phyloP scores from a whole-genome alignment of 345 rosid genomes.

The Brassica incana region DNA sequence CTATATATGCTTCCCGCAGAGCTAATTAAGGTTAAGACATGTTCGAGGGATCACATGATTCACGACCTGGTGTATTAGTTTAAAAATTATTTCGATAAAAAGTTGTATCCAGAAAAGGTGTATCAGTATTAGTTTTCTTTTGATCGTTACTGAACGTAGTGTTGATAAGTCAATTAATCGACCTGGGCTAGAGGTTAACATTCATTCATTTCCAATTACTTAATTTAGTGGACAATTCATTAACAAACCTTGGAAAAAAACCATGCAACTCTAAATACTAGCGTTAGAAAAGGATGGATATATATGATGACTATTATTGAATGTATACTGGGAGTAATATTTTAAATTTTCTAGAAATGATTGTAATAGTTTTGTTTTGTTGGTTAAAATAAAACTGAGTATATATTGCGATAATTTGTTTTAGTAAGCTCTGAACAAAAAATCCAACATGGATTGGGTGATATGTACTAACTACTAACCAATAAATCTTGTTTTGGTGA shows the following conservation, averaged over 20 bases:
- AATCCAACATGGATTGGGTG: no score
- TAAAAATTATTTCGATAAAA: not conserved
- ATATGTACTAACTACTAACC: no score
- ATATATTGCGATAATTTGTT: no score
- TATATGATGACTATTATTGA: not conserved
- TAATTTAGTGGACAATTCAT: not conserved
- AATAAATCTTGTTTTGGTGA: not conserved
- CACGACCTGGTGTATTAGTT: slow-evolving; percentile 24
- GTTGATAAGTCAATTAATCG: no score
- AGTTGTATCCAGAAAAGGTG: not conserved
- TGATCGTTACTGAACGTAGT: no score
- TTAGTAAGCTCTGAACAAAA: no score
- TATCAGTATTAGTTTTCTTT: not conserved
- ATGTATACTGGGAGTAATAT: no score
- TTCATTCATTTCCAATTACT: not conserved
- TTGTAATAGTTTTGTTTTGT: not conserved
- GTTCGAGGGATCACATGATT: slow-evolving; percentile 34
- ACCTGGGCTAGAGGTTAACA: not conserved
- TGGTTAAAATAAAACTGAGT: not conserved
- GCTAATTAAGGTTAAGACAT: slow-evolving; percentile 29
- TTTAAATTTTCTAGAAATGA: not conserved
- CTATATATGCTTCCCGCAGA: not conserved
- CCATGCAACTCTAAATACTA: not conserved
- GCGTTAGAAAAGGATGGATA: not conserved
- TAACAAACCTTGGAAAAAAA: not conserved